A percentile compares a stretch with the other conserved stretches of the same genome.
These are phyloP conservation scores for Euphorbia lathyris DNA, from an alignment of 345 rosid genomes.

Conservation along the genomic window DNA sequence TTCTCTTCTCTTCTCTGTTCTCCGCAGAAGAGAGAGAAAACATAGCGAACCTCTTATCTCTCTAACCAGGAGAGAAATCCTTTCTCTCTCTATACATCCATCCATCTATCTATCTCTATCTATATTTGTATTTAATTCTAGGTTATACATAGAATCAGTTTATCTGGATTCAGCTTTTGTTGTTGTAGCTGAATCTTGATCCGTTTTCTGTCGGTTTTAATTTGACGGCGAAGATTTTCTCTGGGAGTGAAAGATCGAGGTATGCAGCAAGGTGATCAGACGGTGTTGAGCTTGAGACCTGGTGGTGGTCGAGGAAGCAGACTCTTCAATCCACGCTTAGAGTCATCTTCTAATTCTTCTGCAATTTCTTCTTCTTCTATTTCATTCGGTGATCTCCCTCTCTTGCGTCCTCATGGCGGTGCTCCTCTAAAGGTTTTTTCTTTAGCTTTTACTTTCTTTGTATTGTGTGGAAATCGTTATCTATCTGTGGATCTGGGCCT, in stretches of 20 bases:
- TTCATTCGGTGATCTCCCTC: slow-evolving; percentile 68
- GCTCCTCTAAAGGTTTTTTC: slow-evolving; percentile 23
- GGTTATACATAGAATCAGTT: background rate
- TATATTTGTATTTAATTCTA: too few relatives aligned
- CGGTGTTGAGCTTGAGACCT: slow-evolving; percentile 98
- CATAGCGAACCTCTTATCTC: background rate
- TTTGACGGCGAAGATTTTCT: slow-evolving; percentile 38
- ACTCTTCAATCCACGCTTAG: slow-evolving; percentile 54
- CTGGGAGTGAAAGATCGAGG: slow-evolving; percentile 39
- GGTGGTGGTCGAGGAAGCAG: slow-evolving; percentile 98
- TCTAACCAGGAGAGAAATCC: too few relatives aligned
- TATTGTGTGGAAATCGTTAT: slow-evolving; percentile 31
- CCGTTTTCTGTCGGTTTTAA: slow-evolving; percentile 8
- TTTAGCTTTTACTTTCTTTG: slow-evolving; percentile 13
- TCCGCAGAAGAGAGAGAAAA: slow-evolving; percentile 50
- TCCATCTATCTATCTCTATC: background rate
- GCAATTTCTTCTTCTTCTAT: slow-evolving; percentile 31
- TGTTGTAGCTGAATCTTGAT: slow-evolving; percentile 31
- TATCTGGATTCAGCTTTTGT: slow-evolving; percentile 30
- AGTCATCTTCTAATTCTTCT: slow-evolving; percentile 33
- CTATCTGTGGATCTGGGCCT: slow-evolving; percentile 43
- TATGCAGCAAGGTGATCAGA: slow-evolving; percentile 95
- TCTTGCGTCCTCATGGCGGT: slow-evolving; percentile 71
- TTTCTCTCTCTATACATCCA: slow-evolving; percentile 6
- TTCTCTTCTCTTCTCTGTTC: slow-evolving; percentile 44